Conservation (phyloP, 306 rosid species). For the Malus fusca region DNA sequence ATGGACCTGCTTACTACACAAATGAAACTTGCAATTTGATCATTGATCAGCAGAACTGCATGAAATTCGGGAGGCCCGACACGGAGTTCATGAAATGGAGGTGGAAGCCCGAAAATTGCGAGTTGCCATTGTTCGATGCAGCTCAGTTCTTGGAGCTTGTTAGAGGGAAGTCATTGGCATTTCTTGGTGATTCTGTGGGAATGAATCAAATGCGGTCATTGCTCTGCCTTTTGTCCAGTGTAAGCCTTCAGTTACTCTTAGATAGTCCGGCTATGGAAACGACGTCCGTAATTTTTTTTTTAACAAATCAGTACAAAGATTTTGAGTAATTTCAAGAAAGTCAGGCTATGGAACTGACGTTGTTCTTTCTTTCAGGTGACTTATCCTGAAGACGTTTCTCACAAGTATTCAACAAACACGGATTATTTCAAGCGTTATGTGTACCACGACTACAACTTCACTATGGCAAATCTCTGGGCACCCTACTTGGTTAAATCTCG, state of each 20-base stretch:
- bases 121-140: conserved; percentile 66
- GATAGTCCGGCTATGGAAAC: too few species aligned
- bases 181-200: conserved; percentile 87
- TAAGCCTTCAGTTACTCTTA: conserved; percentile 6
- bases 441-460: conserved; percentile 58
- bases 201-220: conserved; percentile 79
- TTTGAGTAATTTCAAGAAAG: neutral
- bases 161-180: conserved; percentile 64
- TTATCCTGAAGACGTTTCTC: conserved; percentile 54
- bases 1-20: conserved; percentile 50
- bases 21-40: conserved; percentile 52
- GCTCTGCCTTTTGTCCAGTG: conserved; percentile 59
- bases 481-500: conserved; percentile 54
- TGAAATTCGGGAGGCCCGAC: conserved; percentile 75
- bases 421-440: conserved; percentile 44
- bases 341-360: neutral
- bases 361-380: conserved; percentile 41
- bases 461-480: conserved; percentile 66
- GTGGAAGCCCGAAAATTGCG: conserved; percentile 86
- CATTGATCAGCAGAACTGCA: conserved; percentile 66
- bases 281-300: too few species aligned
- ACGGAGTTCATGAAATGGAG: conserved; percentile 63
- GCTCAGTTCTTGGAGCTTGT: conserved; percentile 56
- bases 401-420: conserved; percentile 19
- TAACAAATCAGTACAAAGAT: neutral